Conservation (phyloP, 2,329 filamentous ascomycete species). For the Exophiala lecanii-corni region DNA sequence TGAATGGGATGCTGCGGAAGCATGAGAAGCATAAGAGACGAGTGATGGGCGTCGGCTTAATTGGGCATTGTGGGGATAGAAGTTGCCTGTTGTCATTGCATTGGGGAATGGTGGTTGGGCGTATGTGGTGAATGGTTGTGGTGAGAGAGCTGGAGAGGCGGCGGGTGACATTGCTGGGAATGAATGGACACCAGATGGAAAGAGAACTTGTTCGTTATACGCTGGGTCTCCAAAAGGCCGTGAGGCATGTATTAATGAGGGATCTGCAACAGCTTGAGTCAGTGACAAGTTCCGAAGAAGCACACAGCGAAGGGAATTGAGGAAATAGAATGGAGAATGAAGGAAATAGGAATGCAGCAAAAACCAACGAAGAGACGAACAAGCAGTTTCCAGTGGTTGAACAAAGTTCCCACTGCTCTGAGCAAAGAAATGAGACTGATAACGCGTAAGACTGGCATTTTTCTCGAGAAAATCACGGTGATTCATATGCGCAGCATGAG, state of each 20-base stretch:
- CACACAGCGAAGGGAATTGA: too few relatives aligned
- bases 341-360: constrained; percentile 22
- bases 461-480: constrained; percentile 5
- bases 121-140: constrained; percentile 29
- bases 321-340: constrained; percentile 1
- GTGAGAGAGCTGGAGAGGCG: constrained; percentile 31
- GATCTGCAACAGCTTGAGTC: constrained; percentile 16
- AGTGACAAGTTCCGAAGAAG: constrained; percentile 14
- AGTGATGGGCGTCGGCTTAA: constrained; percentile 47
- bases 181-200: constrained; percentile 32
- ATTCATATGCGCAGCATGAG: constrained; percentile 1
- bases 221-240: constrained; percentile 13
- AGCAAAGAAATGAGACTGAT: constrained; percentile 47
- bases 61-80: constrained; percentile 27
- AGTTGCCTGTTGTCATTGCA: constrained; percentile 23
- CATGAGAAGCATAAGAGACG: constrained; percentile 66
- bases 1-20: constrained; percentile 59
- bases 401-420: constrained; percentile 52
- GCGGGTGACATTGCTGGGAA: constrained; percentile 30
- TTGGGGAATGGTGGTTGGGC: constrained; percentile 28
- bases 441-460: constrained; percentile 5
- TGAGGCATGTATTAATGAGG: constrained; percentile 21
- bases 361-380: constrained; percentile 42
- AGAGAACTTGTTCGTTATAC: constrained; percentile 12
- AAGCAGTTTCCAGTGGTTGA: constrained; percentile 49